Percentiles rank a stretch among this genome's conserved stretches.
These are phyloP conservation scores for Exserohilum rostratum DNA, from an alignment of 2,329 filamentous ascomycete genomes.

Conservation along the genomic window DNA sequence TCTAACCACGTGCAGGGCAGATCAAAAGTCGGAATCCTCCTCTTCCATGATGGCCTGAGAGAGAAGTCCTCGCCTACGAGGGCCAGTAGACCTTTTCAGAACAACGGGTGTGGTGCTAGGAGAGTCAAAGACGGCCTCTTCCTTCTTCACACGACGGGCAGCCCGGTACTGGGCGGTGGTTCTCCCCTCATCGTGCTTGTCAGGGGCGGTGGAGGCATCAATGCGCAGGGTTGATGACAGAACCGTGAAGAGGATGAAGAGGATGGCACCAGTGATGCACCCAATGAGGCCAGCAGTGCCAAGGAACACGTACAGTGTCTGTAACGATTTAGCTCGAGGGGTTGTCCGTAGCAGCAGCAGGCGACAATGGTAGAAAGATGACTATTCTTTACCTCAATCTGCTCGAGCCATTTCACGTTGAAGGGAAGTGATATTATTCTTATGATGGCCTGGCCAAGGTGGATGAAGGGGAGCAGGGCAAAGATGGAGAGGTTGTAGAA, in stretches of 20 bases:
- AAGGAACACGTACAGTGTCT: conserved; percentile 63
- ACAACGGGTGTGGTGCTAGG: conserved; percentile 23
- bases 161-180: conserved; percentile 40
- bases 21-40: conserved; percentile 62
- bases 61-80: conserved; percentile 57
- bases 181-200: conserved; percentile 16
- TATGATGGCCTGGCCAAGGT: conserved; percentile 53
- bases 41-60: conserved; percentile 75
- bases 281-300: conserved; percentile 72
- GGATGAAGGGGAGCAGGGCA: conserved; percentile 58
- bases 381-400: conserved; percentile 59
- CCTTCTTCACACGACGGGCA: conserved; percentile 34
- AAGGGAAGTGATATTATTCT: conserved; percentile 56
- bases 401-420: conserved; percentile 52
- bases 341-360: too few species aligned
- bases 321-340: neutral
- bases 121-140: conserved; percentile 20
- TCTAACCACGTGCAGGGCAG: neutral
- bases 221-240: conserved; percentile 59
- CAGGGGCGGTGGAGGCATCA: conserved; percentile 28
- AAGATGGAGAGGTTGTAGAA: conserved; percentile 56
- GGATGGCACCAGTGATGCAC: conserved; percentile 63
- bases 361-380: too few species aligned
- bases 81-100: conserved; percentile 38
- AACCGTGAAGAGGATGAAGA: conserved; percentile 63